phyloP scores from a whole-genome alignment of 495 filamentous ascomycete genomes.

The Chaetomidium leptoderma region DNA sequence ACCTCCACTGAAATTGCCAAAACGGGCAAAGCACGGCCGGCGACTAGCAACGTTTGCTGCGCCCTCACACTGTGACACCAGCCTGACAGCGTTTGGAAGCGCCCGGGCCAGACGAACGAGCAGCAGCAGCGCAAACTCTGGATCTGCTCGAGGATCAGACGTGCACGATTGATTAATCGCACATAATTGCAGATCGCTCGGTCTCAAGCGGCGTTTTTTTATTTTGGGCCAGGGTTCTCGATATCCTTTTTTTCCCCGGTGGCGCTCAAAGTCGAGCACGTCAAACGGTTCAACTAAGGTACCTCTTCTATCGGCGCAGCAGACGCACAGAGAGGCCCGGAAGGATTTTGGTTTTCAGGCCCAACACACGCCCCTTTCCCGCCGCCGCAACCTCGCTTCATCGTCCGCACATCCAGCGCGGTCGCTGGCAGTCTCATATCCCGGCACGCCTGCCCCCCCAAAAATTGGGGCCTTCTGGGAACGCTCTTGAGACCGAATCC shows the following conservation, averaged over 20 bases:
- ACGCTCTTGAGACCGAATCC: constrained; percentile 6
- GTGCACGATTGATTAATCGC: constrained; percentile 4
- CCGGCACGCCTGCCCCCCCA: background rate
- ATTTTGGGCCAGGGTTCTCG: no score
- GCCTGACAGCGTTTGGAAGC: constrained; percentile 11
- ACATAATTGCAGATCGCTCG: constrained; percentile 14
- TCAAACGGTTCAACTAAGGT: no score
- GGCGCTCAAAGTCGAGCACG: background rate
- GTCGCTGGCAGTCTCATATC: background rate
- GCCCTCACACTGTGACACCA: constrained; percentile 13
- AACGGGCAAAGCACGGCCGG: constrained; percentile 23
- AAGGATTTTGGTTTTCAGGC: background rate
- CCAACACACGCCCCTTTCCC: constrained; percentile 9
- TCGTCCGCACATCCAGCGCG: background rate
- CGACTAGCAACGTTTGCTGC: background rate
- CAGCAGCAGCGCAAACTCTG: constrained; percentile 1
- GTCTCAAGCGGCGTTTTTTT: constrained; percentile 7
- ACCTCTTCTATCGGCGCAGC: background rate
- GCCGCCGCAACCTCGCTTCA: constrained; percentile 11
- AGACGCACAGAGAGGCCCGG: background rate
- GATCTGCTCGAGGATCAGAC: constrained; percentile 8
- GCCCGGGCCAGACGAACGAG: constrained; percentile 1
- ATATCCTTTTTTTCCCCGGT: background rate
- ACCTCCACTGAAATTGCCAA: constrained; percentile 20
- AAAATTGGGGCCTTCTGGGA: background rate